Conservation (phyloP, 495 filamentous ascomycete species). For the Pseudoneurospora amorphoporcata region DNA sequence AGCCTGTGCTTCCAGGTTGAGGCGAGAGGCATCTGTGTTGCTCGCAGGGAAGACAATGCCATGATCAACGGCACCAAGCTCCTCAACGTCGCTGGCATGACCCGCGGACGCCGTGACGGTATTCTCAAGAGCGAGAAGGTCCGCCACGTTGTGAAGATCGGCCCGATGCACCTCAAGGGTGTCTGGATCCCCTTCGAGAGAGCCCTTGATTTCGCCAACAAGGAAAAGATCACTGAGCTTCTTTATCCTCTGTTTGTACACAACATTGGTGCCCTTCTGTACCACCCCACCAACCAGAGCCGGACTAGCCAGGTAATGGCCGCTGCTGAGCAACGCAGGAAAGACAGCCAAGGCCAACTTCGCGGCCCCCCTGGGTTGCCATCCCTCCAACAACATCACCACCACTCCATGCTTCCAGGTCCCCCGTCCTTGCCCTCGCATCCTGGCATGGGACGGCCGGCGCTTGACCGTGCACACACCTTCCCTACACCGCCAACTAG, state of each 20-base stretch:
- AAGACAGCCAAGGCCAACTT: constrained; percentile 47
- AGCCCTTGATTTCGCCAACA: constrained; percentile 95
- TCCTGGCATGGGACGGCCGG: constrained; percentile 53
- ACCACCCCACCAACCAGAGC: constrained; percentile 82
- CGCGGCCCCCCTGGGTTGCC: constrained; percentile 42
- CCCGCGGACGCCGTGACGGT: constrained; percentile 85
- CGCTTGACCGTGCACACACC: constrained; percentile 71
- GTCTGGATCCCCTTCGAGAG: constrained; percentile 99
- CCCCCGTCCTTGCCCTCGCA: constrained; percentile 67
- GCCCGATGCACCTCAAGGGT: constrained; percentile 97
- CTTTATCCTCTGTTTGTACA: constrained; percentile 96
- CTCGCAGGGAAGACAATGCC: constrained; percentile 91
- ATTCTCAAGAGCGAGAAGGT: constrained; percentile 97
- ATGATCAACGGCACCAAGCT: constrained; percentile 99
- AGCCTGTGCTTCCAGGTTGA: constrained; percentile 98
- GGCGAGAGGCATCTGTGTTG: constrained; percentile 91
- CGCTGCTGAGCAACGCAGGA: constrained; percentile 62
- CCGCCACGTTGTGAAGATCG: constrained; percentile 95
- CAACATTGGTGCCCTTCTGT: constrained; percentile 89
- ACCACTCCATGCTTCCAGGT: constrained; percentile 71
- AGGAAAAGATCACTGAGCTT: constrained; percentile 96
- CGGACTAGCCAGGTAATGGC: constrained; percentile 80
- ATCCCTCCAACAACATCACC: constrained; percentile 62
- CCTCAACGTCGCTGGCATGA: constrained; percentile 97
- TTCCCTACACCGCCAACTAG: constrained; percentile 94